These are phyloP conservation scores for Leccinum barrowsii DNA, from an alignment of 768 basidiomycete species.

Conservation along the genomic window DNA sequence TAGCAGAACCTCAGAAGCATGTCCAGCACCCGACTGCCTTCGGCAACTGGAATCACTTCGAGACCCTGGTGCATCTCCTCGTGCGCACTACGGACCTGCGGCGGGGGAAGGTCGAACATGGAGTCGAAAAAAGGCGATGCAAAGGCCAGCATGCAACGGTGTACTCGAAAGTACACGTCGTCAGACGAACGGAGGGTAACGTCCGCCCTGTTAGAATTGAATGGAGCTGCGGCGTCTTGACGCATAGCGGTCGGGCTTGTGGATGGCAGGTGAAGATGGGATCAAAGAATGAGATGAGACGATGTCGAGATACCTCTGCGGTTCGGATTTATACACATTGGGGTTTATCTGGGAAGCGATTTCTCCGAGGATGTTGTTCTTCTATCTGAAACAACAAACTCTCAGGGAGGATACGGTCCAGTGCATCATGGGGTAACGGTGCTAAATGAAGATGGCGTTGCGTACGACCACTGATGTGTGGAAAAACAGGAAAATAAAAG, in stretches of 20 bases:
- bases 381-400: background rate
- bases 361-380: background rate
- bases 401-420: slow-evolving; percentile 1
- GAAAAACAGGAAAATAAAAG: background rate
- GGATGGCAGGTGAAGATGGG: background rate
- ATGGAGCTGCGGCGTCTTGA: slow-evolving; percentile 34
- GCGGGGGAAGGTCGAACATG: slow-evolving; percentile 32
- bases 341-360: background rate
- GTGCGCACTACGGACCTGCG: slow-evolving; percentile 1
- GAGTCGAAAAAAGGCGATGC: slow-evolving; percentile 30
- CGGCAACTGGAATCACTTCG: slow-evolving; percentile 30
- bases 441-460: background rate
- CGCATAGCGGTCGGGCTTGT: slow-evolving; percentile 12
- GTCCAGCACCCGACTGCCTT: slow-evolving; percentile 26
- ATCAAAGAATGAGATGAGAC: background rate
- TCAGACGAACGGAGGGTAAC: slow-evolving; percentile 53
- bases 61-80: slow-evolving; percentile 16
- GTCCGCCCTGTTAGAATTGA: slow-evolving; percentile 46
- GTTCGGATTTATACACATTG: slow-evolving; percentile 11
- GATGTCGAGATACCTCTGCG: background rate
- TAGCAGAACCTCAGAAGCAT: slow-evolving; percentile 35
- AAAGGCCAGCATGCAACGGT: slow-evolving; percentile 25
- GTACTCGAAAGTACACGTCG: slow-evolving; percentile 21
- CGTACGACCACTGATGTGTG: background rate
- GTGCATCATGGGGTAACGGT: background rate